Conservation (phyloP, 805 yeast genomes). For the Vanderwaltozyma tropicalis region DNA sequence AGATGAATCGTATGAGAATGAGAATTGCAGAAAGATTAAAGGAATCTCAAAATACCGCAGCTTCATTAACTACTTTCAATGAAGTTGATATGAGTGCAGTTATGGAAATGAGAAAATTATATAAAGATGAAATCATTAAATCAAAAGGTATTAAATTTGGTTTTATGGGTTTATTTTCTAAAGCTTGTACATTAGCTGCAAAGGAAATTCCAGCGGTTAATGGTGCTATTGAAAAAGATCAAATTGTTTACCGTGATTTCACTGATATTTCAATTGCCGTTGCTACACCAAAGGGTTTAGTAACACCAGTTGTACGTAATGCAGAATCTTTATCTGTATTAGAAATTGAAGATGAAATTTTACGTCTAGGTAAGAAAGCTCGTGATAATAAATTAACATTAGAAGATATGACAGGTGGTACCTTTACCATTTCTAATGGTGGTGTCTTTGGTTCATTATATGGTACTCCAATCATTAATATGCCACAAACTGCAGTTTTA, state of each 20-base stretch:
- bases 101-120: slow-evolving; percentile 87
- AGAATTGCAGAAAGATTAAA: slow-evolving; percentile 98
- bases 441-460: slow-evolving; percentile 96
- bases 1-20: slow-evolving; percentile 98
- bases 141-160: slow-evolving; percentile 92
- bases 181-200: slow-evolving; percentile 86
- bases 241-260: slow-evolving; percentile 92
- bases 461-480: slow-evolving; percentile 97
- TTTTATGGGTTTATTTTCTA: slow-evolving; percentile 97
- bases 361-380: slow-evolving; percentile 77
- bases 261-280: slow-evolving; percentile 94
- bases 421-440: slow-evolving; percentile 97
- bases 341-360: slow-evolving; percentile 82
- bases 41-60: slow-evolving; percentile 98
- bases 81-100: slow-evolving; percentile 93
- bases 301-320: slow-evolving; percentile 95
- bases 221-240: slow-evolving; percentile 89
- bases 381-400: slow-evolving; percentile 92
- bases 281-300: slow-evolving; percentile 98
- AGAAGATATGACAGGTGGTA: slow-evolving; percentile 99
- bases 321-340: slow-evolving; percentile 83
- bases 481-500: slow-evolving; percentile 96
- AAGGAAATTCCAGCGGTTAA: slow-evolving; percentile 92
- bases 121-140: slow-evolving; percentile 93
- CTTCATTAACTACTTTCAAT: slow-evolving; percentile 94